phyloP scores from a whole-genome alignment of 768 basidiomycete species.

The Leucosporidium creatinivorum region DNA sequence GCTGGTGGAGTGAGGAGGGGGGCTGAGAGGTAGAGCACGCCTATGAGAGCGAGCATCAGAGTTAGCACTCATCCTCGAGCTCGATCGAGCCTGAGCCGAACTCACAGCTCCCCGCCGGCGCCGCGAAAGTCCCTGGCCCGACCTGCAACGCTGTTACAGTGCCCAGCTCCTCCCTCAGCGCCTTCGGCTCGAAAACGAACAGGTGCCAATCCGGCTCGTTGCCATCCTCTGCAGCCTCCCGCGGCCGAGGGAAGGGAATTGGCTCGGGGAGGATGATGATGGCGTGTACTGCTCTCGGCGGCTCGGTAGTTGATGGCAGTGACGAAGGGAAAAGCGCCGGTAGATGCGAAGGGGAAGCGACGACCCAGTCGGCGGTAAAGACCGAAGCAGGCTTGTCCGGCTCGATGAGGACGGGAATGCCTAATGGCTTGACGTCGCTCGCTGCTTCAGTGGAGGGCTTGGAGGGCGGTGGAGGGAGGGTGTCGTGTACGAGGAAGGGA shows the following conservation, averaged over 20 bases:
- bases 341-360: slow-evolving; percentile 15
- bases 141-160: slow-evolving; percentile 59
- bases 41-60: slow-evolving; percentile 40
- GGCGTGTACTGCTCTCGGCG: slow-evolving; percentile 1
- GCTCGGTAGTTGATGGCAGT: not conserved
- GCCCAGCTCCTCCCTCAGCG: slow-evolving; percentile 44
- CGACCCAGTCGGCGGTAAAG: slow-evolving; percentile 30
- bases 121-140: slow-evolving; percentile 65
- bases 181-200: slow-evolving; percentile 66
- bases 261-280: slow-evolving; percentile 13
- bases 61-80: not conserved
- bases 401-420: slow-evolving; percentile 25
- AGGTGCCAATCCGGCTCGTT: slow-evolving; percentile 56
- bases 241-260: slow-evolving; percentile 45
- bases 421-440: slow-evolving; percentile 5
- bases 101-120: slow-evolving; percentile 67
- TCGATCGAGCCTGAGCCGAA: not conserved
- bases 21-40: slow-evolving; percentile 39
- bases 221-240: not conserved
- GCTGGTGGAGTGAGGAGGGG: slow-evolving; percentile 50
- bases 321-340: slow-evolving; percentile 9
- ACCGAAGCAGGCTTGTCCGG: not conserved
- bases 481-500: slow-evolving; percentile 3
- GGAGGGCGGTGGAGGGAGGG: not conserved
- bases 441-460: not conserved